These are phyloP conservation scores for Grifola frondosa DNA, from an alignment of 1,284 basidiomycete species.

Conservation along the genomic window DNA sequence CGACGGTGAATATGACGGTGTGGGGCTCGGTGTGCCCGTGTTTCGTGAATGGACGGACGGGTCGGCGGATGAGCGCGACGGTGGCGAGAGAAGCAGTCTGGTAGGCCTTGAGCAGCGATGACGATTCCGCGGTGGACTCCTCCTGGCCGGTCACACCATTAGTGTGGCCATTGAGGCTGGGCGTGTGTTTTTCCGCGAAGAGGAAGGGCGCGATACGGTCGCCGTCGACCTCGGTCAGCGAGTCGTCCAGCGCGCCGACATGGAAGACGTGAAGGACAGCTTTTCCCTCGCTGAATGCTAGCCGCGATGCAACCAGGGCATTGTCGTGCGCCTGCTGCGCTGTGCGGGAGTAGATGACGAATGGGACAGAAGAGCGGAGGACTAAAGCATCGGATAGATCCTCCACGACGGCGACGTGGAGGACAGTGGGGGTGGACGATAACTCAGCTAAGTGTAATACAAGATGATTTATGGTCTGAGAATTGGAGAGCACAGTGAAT, in stretches of 20 bases:
- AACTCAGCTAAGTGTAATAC: conserved; percentile 60
- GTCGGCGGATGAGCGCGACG: conserved; percentile 58
- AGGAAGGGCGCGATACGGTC: conserved; percentile 61
- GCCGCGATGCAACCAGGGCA: conserved; percentile 66
- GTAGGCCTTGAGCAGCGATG: conserved; percentile 53
- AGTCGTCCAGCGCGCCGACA: conserved; percentile 24
- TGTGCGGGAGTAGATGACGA: conserved; percentile 62
- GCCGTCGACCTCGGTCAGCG: conserved; percentile 53
- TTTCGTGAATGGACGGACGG: conserved; percentile 51
- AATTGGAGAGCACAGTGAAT: conserved; percentile 46
- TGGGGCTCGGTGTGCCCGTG: conserved; percentile 53
- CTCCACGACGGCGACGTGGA: conserved; percentile 54
- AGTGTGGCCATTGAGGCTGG: conserved; percentile 29
- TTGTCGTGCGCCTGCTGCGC: conserved; percentile 73
- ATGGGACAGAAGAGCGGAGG: conserved; percentile 56
- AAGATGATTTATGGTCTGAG: conserved; percentile 50
- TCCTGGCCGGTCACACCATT: conserved; percentile 24
- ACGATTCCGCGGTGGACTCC: conserved; percentile 18
- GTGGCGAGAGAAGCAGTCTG: conserved; percentile 65
- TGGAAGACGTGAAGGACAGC: conserved; percentile 85
- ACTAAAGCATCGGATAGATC: conserved; percentile 61
- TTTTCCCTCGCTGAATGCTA: conserved; percentile 58
- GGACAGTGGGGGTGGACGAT: conserved; percentile 50
- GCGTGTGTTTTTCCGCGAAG: conserved; percentile 38
- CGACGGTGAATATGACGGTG: conserved; percentile 73